Conservation (phyloP, 257 asterid species). For the Voacanga thouarsii region DNA sequence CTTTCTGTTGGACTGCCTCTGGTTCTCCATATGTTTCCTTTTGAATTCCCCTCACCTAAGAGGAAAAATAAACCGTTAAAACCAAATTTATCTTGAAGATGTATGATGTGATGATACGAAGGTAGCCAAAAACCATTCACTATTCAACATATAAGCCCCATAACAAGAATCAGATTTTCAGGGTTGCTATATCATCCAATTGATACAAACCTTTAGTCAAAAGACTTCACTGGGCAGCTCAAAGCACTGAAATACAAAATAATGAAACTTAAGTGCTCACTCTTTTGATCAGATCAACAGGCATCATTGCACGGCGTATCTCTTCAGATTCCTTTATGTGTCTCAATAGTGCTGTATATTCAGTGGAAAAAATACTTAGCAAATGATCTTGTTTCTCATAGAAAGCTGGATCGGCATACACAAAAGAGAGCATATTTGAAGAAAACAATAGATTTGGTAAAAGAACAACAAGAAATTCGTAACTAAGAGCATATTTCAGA, state of each 20-base stretch:
- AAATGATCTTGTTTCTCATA: background rate
- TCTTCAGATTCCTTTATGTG: slow-evolving; percentile 74
- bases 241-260: background rate
- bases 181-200: background rate
- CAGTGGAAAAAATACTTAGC: slow-evolving; percentile 2
- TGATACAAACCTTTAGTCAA: background rate
- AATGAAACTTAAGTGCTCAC: slow-evolving; percentile 34
- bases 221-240: background rate
- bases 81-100: slow-evolving; percentile 1
- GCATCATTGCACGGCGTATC: slow-evolving; percentile 68
- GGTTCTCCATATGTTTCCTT: slow-evolving; percentile 47
- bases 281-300: slow-evolving; percentile 78
- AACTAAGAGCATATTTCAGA: background rate
- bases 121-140: background rate
- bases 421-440: background rate
- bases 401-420: background rate
- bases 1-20: slow-evolving; percentile 52
- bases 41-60: slow-evolving; percentile 74
- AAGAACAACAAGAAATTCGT: background rate
- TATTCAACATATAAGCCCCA: background rate
- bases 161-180: background rate
- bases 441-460: background rate
- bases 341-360: slow-evolving; percentile 50
- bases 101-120: background rate
- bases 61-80: slow-evolving; percentile 4